Conservation (phyloP, 2,329 filamentous ascomycete genomes). For the Salinomyces thailandicus region DNA sequence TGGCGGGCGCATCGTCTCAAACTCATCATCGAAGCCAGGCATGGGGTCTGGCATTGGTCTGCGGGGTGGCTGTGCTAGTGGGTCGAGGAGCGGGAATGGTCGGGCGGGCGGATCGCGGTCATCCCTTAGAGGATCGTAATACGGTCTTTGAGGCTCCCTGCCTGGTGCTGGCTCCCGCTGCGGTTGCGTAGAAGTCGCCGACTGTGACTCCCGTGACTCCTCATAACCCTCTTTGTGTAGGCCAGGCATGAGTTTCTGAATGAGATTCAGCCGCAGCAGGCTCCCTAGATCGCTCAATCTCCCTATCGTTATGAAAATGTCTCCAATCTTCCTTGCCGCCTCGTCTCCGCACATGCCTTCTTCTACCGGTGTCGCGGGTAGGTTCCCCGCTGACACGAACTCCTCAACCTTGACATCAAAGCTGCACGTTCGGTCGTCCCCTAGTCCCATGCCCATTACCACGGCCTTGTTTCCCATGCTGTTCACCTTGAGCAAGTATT, state of each 20-base stretch:
- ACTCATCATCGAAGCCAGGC: slow-evolving; percentile 87
- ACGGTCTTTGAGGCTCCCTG: slow-evolving; percentile 24
- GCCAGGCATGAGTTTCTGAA: slow-evolving; percentile 73
- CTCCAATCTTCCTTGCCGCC: slow-evolving; percentile 34
- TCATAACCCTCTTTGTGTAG: slow-evolving; percentile 71
- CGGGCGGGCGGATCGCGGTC: slow-evolving; percentile 51
- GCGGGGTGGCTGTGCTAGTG: slow-evolving; percentile 52
- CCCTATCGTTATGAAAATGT: slow-evolving; percentile 63
- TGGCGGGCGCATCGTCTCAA: slow-evolving; percentile 63
- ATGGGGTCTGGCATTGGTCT: slow-evolving; percentile 61
- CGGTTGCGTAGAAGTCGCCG: slow-evolving; percentile 7
- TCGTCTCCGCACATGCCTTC: slow-evolving; percentile 26
- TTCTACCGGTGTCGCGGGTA: slow-evolving; percentile 38
- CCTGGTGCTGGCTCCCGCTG: slow-evolving; percentile 13
- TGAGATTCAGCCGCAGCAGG: slow-evolving; percentile 65
- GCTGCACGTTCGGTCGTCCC: slow-evolving; percentile 68
- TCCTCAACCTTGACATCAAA: slow-evolving; percentile 68
- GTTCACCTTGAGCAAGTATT: slow-evolving; percentile 71
- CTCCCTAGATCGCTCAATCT: slow-evolving; percentile 58
- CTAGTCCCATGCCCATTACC: slow-evolving; percentile 65
- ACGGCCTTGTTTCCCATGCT: slow-evolving; percentile 77
- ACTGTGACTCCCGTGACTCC: slow-evolving; percentile 34
- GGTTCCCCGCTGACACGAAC: slow-evolving; percentile 55
- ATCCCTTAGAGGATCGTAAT: slow-evolving; percentile 41
- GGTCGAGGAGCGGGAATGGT: slow-evolving; percentile 50